Evolutionary conservation across 495 filamentous ascomycete genomes (phyloP).

Genomic region (Choiromyces venosus): DNA sequence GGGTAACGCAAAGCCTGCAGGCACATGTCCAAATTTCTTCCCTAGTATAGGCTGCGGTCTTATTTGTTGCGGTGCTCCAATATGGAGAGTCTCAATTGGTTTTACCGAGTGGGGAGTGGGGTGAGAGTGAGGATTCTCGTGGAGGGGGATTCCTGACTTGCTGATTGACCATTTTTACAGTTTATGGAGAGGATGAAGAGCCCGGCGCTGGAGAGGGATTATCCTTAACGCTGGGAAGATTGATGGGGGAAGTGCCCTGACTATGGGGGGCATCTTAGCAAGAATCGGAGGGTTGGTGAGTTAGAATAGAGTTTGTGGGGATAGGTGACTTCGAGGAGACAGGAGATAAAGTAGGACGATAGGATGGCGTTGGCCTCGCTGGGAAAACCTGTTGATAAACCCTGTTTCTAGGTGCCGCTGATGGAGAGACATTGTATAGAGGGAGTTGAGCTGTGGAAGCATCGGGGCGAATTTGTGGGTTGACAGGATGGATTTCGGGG

Average conservation of each 20-base stretch:
- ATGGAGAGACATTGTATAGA: not conserved
- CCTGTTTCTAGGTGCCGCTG: slow-evolving; percentile 14
- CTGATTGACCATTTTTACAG: not conserved
- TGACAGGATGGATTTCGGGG: not conserved
- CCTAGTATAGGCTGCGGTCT: not conserved
- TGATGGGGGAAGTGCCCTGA: not conserved
- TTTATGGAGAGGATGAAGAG: not conserved
- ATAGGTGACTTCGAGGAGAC: slow-evolving; percentile 33
- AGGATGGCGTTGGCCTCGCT: slow-evolving; percentile 20
- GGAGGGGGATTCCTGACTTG: not conserved
- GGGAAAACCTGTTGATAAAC: slow-evolving; percentile 24
- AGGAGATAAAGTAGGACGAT: slow-evolving; percentile 35
- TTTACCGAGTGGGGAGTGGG: not conserved
- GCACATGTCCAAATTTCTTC: not conserved
- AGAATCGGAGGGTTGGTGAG: not conserved
- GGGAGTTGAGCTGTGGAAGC: not conserved
- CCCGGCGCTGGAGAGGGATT: not conserved
- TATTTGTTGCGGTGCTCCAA: not conserved
- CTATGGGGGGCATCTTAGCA: not conserved
- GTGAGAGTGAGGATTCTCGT: not conserved
- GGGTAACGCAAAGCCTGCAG: not conserved
- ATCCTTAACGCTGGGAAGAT: not conserved
- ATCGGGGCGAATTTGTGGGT: not conserved
- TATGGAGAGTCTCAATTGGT: not conserved
- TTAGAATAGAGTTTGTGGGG: slow-evolving; percentile 16